Evolutionary conservation across 176 grass and related monocot species (phyloP).

Genomic region (Zoysia pacifica): DNA sequence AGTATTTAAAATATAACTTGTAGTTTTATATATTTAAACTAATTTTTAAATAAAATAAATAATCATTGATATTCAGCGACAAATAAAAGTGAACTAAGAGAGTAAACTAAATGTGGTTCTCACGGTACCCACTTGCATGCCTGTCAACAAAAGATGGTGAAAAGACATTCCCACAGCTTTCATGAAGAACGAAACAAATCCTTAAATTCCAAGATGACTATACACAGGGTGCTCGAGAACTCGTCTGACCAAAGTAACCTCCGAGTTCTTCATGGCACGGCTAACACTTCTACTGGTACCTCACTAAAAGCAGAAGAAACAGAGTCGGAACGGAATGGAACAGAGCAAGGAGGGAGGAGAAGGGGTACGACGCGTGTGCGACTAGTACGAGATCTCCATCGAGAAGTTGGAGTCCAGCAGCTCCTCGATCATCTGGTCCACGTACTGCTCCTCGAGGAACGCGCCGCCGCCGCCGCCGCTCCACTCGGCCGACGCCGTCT

Average conservation of each 20-base stretch:
- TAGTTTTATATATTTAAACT: too few relatives aligned
- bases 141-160: too few relatives aligned
- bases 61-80: too few relatives aligned
- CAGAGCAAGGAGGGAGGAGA: neutral
- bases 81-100: too few relatives aligned
- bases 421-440: slow-evolving; percentile 99
- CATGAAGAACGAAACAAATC: too few relatives aligned
- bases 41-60: too few relatives aligned
- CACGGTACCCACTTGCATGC: too few relatives aligned
- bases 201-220: neutral
- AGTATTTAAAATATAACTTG: too few relatives aligned
- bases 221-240: slow-evolving; percentile 44
- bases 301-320: slow-evolving; percentile 25
- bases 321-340: neutral
- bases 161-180: too few relatives aligned
- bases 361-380: neutral
- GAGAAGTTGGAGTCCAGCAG: slow-evolving; percentile 88
- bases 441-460: slow-evolving; percentile 80
- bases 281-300: neutral
- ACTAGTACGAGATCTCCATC: slow-evolving; percentile 84
- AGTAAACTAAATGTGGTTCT: too few relatives aligned
- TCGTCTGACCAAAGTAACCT: slow-evolving; percentile 37
- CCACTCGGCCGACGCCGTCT: neutral
- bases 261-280: slow-evolving; percentile 38
- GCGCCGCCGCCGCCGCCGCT: slow-evolving; percentile 25